These are phyloP conservation scores for Chytridiales sp. DNA, from an alignment of 371 early-diverging fungal genomes.

Conservation along the genomic window DNA sequence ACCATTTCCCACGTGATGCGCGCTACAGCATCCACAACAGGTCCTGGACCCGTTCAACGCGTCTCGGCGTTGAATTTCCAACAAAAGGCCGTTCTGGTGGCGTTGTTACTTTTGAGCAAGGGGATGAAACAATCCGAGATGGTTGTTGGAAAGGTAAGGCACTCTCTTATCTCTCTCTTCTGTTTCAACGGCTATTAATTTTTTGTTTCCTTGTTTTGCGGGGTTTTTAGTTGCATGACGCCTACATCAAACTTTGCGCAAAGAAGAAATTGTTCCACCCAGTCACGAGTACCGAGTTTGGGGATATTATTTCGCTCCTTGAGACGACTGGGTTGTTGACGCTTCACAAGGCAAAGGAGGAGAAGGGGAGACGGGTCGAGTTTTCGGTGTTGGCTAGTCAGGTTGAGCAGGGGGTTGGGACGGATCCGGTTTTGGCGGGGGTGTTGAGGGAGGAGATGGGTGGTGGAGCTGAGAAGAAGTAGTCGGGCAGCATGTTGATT, in stretches of 20 bases:
- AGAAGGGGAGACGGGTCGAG: conserved; percentile 18
- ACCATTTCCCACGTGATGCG: conserved; percentile 76
- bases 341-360: conserved; percentile 15
- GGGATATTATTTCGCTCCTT: conserved; percentile 69
- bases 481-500: too few relatives aligned
- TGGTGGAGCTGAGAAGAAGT: too few relatives aligned
- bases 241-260: conserved; percentile 43
- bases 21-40: conserved; percentile 65
- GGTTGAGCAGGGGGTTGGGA: conserved; percentile 19
- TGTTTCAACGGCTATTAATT: conserved; percentile 7
- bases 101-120: conserved; percentile 22
- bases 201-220: too few relatives aligned
- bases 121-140: conserved; percentile 4
- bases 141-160: conserved; percentile 25
- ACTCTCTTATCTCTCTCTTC: neutral
- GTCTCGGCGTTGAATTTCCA: conserved; percentile 72
- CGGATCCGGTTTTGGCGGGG: conserved; percentile 17
- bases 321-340: conserved; percentile 67
- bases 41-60: conserved; percentile 61
- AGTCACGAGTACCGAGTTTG: conserved; percentile 73
- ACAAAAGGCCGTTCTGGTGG: conserved; percentile 70
- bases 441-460: conserved; percentile 18
- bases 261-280: conserved; percentile 54
- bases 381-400: conserved; percentile 14
- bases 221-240: conserved; percentile 32